Evolutionary conservation across 2,329 filamentous ascomycete species (phyloP).

Genomic region (Ceratocystis huliohia): DNA sequence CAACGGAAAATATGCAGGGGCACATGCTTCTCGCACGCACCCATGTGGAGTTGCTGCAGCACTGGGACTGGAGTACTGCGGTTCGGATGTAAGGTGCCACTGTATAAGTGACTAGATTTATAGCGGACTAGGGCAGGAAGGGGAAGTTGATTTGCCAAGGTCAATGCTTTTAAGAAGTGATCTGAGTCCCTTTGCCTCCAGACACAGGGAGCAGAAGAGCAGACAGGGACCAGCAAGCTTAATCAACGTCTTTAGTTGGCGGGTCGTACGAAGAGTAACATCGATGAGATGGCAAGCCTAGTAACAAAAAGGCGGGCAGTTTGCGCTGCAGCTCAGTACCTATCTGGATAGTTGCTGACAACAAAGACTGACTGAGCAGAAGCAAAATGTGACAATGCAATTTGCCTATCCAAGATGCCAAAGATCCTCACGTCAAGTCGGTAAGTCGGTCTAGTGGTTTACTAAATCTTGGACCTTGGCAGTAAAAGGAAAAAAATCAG

Average conservation of each 20-base stretch:
- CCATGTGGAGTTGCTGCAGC: neutral
- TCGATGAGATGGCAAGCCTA: too few species aligned
- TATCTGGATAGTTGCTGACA: neutral
- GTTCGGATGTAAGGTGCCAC: neutral
- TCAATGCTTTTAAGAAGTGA: constrained; percentile 7
- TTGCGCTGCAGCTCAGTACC: neutral
- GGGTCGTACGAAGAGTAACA: neutral
- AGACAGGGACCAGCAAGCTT: neutral
- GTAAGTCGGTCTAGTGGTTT: too few species aligned
- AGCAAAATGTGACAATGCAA: neutral
- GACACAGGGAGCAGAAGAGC: neutral
- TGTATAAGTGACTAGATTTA: neutral
- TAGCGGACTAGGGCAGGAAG: neutral
- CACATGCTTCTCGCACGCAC: neutral
- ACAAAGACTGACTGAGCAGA: neutral
- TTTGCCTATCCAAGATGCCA: constrained; percentile 3
- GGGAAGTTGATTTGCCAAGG: neutral
- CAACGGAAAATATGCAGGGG: neutral
- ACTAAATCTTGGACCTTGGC: neutral
- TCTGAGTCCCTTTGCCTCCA: neutral
- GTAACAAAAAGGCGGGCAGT: neutral
- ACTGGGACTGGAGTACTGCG: neutral
- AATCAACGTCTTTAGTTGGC: neutral
- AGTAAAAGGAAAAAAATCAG: neutral
- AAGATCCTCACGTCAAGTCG: neutral